Evolutionary conservation across 164 flowering plant genomes (phyloP).

Genomic region (Nymphaea thermarum): DNA sequence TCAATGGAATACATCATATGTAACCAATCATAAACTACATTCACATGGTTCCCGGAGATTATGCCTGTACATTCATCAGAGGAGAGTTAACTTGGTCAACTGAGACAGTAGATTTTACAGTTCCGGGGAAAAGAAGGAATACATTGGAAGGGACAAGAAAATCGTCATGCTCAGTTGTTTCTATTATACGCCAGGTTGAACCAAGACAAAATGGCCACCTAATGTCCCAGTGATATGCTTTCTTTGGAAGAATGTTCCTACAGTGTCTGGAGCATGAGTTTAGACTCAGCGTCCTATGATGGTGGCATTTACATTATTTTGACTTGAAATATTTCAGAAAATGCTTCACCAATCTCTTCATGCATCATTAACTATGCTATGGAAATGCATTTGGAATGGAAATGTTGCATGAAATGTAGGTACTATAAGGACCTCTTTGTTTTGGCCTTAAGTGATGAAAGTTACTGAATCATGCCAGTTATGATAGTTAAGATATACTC

Average conservation of each 20-base stretch:
- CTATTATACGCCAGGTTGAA: background rate
- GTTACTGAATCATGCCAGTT: too few species aligned
- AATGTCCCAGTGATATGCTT: too few species aligned
- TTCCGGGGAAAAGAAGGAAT: background rate
- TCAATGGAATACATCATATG: too few species aligned
- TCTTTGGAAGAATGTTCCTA: too few species aligned
- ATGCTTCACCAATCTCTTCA: background rate
- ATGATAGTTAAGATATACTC: too few species aligned
- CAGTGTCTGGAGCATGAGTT: too few species aligned
- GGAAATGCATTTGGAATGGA: too few species aligned
- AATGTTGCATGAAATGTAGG: too few species aligned
- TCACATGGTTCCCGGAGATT: background rate
- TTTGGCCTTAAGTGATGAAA: too few species aligned
- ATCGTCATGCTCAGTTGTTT: background rate
- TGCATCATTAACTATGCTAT: background rate
- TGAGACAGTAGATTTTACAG: background rate
- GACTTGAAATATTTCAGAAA: background rate
- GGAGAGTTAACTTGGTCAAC: background rate
- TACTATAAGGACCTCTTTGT: too few species aligned
- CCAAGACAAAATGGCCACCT: background rate
- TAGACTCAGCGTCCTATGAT: background rate
- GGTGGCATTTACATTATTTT: background rate
- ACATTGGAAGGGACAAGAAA: background rate
- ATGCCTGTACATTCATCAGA: too few species aligned
- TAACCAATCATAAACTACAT: background rate